Evolutionary conservation across 345 rosid genomes (phyloP), one percentile per base, ranked within the genome.

Genomic region (Eucalyptus erythrocorys): DNA sequence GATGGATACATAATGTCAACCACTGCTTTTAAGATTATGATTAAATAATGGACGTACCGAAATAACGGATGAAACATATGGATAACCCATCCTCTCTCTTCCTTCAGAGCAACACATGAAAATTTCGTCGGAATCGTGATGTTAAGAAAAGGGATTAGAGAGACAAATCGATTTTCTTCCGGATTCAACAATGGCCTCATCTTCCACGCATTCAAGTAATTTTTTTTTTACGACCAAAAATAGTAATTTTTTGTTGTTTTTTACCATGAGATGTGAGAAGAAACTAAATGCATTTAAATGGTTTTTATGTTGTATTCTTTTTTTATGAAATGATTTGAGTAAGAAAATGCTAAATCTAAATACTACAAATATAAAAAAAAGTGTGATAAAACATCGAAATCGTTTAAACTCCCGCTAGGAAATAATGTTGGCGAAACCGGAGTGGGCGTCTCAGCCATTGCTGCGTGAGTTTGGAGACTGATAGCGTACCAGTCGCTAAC

Each of bases 61-160:
- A 34, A 37, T 4, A 34, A 34, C 24, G 4, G 2, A 19, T 71
- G 26, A 71, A 71, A 37, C 6, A 3, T 71, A 71, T 0, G 13
- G 6, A 19, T 0, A 71, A 19, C 26, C 13, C 45, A 1, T 37
- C 81, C 13, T 71, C 81, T 71, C 34, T 30, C 68, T 30, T 61
- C 32, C 14, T 27, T 30, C 6, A 0, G 0, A 30, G 0, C 68
- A 13, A 61, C 32, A 30, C 32, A 3, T 3, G 0, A 61, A 30
- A 61, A 30, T 30, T 61, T 27, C 68, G 1, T 30, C 17, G 15
- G n/a, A 61, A 30, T 61, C 2, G 0, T 1, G 17, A 61, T 30
- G 34, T 61, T 27, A 30, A 61, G 68, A 13, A 61, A 61, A 30
- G 8, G 34, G 17, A 61, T 61, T 61, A 61, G 68, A 61, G 8